These are phyloP conservation scores for Agrocybe chaxingu DNA, from an alignment of 768 basidiomycete species.

Conservation along the genomic window DNA sequence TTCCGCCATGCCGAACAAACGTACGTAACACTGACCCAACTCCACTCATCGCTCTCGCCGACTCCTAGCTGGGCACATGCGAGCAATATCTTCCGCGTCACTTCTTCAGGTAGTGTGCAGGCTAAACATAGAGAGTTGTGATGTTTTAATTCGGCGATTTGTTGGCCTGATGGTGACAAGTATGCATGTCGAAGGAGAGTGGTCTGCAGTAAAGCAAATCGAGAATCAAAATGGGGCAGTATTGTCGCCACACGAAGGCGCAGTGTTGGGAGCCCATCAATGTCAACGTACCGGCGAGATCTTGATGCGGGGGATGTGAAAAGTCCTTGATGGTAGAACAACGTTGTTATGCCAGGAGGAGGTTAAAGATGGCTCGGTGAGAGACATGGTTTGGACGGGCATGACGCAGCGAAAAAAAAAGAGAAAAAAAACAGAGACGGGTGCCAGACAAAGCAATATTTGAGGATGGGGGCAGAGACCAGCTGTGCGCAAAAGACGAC, in stretches of 20 bases:
- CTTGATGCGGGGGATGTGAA: conserved; percentile 16
- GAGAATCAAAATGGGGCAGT: no score
- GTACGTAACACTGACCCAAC: conserved; percentile 31
- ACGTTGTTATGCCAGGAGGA: neutral
- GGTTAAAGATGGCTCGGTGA: neutral
- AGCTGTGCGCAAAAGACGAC: neutral
- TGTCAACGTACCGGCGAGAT: conserved; percentile 13
- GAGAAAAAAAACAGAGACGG: neutral
- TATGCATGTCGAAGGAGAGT: conserved; percentile 21
- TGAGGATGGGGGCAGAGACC: neutral
- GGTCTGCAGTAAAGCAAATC: conserved; percentile 7
- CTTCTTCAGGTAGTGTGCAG: conserved; percentile 25
- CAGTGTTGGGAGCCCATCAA: no score
- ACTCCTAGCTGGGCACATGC: conserved; percentile 18
- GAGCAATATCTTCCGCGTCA: conserved; percentile 28
- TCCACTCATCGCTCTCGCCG: conserved; percentile 23
- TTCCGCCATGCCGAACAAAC: conserved; percentile 37
- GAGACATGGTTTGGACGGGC: conserved; percentile 12
- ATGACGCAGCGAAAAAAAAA: neutral
- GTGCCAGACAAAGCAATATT: neutral
- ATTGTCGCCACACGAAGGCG: no score
- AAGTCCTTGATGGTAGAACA: conserved; percentile 5
- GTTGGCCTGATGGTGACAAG: conserved; percentile 11
- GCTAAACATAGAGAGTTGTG: conserved; percentile 13
- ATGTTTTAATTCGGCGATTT: conserved; percentile 11